Evolutionary conservation across 148 eudicot genomes (phyloP).

Genomic region (Spergularia bocconei): DNA sequence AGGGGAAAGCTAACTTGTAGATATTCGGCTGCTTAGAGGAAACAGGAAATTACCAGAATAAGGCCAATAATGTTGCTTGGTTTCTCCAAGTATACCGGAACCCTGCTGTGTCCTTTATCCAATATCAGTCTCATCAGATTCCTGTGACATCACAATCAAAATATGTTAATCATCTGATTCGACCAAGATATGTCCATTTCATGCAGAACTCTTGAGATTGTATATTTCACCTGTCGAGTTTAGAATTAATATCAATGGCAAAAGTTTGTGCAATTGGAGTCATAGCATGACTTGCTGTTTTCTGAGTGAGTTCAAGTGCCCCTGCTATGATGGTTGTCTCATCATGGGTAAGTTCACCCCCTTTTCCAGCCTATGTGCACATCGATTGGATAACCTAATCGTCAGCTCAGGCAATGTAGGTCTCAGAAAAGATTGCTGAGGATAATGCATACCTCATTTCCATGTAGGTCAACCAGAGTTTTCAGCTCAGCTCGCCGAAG

Average conservation of each 20-base stretch:
- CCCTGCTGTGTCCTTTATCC: constrained; percentile 56
- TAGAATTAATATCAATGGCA: constrained; percentile 48
- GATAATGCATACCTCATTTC: constrained; percentile 40
- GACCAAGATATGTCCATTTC: not conserved
- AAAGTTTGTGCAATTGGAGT: constrained; percentile 45
- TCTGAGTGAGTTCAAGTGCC: constrained; percentile 52
- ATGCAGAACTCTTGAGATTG: not conserved
- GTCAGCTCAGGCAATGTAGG: not conserved
- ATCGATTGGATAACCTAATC: not conserved
- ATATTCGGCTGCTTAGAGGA: not conserved
- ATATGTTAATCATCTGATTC: not conserved
- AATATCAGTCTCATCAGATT: constrained; percentile 41
- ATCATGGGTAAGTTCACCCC: constrained; percentile 51
- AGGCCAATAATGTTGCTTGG: constrained; percentile 50
- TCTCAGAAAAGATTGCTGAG: constrained; percentile 1
- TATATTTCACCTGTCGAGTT: constrained; percentile 40
- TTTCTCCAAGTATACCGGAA: constrained; percentile 52
- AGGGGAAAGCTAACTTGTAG: not conserved
- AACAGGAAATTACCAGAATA: constrained; percentile 40
- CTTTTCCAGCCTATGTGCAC: constrained; percentile 58
- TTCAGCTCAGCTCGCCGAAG: constrained; percentile 60
- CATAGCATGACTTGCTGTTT: constrained; percentile 63
- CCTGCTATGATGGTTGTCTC: constrained; percentile 61
- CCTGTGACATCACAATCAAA: constrained; percentile 28
- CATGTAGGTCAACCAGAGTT: constrained; percentile 60